These are phyloP conservation scores for Gonium pectorale DNA, from an alignment of 139 green algal species.

Conservation along the genomic window DNA sequence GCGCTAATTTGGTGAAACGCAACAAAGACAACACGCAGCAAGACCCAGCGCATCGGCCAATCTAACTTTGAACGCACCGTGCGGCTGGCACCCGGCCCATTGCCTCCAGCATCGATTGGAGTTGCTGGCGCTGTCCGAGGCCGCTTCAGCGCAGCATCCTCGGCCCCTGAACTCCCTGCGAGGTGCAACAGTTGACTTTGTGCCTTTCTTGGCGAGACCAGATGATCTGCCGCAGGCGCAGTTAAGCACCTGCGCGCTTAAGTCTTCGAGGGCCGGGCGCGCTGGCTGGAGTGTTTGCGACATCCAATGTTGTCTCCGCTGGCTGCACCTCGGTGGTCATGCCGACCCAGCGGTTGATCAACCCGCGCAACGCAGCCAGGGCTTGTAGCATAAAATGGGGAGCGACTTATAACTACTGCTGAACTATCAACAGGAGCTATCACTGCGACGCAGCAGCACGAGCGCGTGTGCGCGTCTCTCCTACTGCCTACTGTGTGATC, in stretches of 20 bases:
- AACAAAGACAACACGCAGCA: too few species aligned
- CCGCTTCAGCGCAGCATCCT: constrained; percentile 14
- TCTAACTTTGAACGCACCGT: too few species aligned
- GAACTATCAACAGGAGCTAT: neutral
- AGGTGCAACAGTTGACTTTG: neutral
- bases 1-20: too few species aligned
- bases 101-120: neutral
- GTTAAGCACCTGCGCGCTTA: constrained; percentile 16
- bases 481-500: neutral
- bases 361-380: neutral
- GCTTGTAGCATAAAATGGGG: neutral
- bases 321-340: constrained; percentile 29
- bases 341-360: constrained; percentile 19
- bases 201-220: neutral
- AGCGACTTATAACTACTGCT: neutral
- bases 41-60: too few species aligned
- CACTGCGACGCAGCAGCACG: neutral
- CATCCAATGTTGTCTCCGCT: neutral
- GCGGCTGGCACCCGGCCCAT: neutral
- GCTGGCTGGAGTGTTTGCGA: constrained; percentile 2
- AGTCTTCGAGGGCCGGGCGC: neutral
- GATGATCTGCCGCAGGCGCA: neutral
- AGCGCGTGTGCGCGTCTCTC: too few species aligned
- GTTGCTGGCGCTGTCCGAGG: constrained; percentile 17
- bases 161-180: neutral